Percentiles rank a stretch among this genome's conserved stretches.
Conservation (phyloP, 2,329 filamentous ascomycete species). For the Pezicula carpinea region DNA sequence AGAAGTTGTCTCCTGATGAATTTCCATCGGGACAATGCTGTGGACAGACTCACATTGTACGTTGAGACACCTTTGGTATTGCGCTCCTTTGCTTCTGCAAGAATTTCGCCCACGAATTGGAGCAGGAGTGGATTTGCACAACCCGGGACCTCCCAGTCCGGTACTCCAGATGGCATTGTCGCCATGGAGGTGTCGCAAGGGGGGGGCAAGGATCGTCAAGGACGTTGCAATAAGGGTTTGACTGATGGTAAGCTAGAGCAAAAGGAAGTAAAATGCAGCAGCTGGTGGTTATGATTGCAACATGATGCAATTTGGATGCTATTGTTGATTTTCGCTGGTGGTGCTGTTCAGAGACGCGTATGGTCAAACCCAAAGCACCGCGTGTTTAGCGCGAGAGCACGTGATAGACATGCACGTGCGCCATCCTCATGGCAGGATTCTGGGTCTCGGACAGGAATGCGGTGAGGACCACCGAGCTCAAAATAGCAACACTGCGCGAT, state of each 20-base stretch:
- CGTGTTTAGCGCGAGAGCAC: slow-evolving; percentile 2
- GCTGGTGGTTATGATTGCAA: too few relatives aligned
- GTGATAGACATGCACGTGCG: too few relatives aligned
- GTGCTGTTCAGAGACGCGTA: slow-evolving; percentile 1
- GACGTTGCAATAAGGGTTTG: too few relatives aligned
- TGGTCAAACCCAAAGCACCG: too few relatives aligned
- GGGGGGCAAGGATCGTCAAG: too few relatives aligned
- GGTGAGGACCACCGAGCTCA: slow-evolving; percentile 1
- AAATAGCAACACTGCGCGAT: background rate
- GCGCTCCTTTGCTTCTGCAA: slow-evolving; percentile 62
- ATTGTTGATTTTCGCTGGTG: too few relatives aligned
- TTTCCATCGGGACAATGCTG: background rate
- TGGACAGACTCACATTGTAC: slow-evolving; percentile 47
- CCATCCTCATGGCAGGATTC: background rate
- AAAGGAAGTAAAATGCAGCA: too few relatives aligned
- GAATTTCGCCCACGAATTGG: slow-evolving; percentile 73
- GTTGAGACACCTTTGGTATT: slow-evolving; percentile 67
- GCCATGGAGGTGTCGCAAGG: too few relatives aligned
- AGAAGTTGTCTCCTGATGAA: too few relatives aligned
- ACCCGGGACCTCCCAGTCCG: slow-evolving; percentile 12
- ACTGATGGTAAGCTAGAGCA: too few relatives aligned
- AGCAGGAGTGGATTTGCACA: slow-evolving; percentile 63
- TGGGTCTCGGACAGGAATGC: slow-evolving; percentile 1
- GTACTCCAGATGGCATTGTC: background rate
- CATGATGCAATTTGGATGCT: too few relatives aligned